phyloP scores from a whole-genome alignment of 495 filamentous ascomycete genomes.

The Xylaria palmicola region DNA sequence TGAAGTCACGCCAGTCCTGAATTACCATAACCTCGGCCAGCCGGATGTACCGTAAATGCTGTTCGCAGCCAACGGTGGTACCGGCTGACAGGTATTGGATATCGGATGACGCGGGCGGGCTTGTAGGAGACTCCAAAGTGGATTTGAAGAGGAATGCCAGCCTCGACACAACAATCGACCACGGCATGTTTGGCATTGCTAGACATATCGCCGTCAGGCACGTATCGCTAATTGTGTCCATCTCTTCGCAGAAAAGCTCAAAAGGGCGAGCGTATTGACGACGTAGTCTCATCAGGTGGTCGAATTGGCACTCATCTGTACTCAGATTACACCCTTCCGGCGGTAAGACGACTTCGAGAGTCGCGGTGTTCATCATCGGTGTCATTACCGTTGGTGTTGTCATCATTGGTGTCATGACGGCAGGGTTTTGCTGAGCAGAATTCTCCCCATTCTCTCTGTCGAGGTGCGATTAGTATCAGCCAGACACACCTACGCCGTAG shows the following conservation, averaged over 20 bases:
- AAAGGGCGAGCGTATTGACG: slow-evolving; percentile 3
- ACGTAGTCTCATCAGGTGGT: neutral
- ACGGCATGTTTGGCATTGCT: slow-evolving; percentile 12
- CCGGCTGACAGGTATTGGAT: neutral
- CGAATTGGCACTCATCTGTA: slow-evolving; percentile 5
- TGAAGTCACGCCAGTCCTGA: slow-evolving; percentile 11
- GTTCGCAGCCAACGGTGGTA: neutral
- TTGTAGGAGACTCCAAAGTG: neutral
- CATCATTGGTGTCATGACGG: neutral
- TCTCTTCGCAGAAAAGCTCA: slow-evolving; percentile 6
- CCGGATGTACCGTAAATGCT: neutral
- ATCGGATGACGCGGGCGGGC: neutral
- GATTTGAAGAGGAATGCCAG: slow-evolving; percentile 6
- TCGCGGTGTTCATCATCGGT: neutral
- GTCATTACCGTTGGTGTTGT: neutral
- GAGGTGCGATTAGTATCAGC: neutral
- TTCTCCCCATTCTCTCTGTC: neutral
- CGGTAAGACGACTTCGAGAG: neutral
- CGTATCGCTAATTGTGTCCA: slow-evolving; percentile 2
- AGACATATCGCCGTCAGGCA: slow-evolving; percentile 11
- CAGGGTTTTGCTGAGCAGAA: neutral
- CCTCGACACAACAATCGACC: slow-evolving; percentile 9
- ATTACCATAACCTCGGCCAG: slow-evolving; percentile 1
- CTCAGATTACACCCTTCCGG: neutral
- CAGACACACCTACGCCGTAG: neutral